phyloP scores from a whole-genome alignment of 441 rosid species.

The Isatis lusitanica region DNA sequence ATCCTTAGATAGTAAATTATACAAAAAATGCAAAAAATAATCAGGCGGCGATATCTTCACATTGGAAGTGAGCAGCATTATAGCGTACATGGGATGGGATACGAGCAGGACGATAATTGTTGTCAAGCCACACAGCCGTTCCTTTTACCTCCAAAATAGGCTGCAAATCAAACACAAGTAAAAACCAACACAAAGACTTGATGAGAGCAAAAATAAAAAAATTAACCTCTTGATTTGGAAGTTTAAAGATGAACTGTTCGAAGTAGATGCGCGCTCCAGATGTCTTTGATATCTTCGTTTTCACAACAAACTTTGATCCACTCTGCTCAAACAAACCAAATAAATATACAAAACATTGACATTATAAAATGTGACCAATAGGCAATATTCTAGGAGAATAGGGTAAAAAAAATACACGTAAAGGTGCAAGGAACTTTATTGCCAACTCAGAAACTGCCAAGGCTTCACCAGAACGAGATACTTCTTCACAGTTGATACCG shows the following conservation, averaged over 20 bases:
- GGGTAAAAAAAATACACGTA: conserved; percentile 46
- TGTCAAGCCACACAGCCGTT: conserved; percentile 77
- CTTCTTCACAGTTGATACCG: conserved; percentile 57
- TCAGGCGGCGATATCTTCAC: too few relatives aligned
- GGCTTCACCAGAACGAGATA: conserved; percentile 62
- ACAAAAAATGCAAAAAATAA: too few relatives aligned
- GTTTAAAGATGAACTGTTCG: conserved; percentile 65
- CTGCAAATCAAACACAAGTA: conserved; percentile 34
- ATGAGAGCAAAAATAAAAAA: not conserved
- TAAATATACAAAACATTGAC: not conserved
- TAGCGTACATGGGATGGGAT: conserved; percentile 66
- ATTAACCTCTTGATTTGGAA: conserved; percentile 67
- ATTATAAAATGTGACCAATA: not conserved
- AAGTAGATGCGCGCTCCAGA: conserved; percentile 65
- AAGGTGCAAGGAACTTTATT: conserved; percentile 67
- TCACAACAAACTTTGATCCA: conserved; percentile 65
- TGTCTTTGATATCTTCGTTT: conserved; percentile 55
- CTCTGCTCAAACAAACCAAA: conserved; percentile 43
- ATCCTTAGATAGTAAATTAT: too few relatives aligned
- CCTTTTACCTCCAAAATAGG: conserved; percentile 79
- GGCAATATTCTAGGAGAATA: not conserved
- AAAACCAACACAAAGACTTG: not conserved
- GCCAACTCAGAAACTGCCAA: conserved; percentile 65
- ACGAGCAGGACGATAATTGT: conserved; percentile 67
- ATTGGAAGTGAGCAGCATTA: not conserved